Base-by-base conservation (phyloP, 2,329 filamentous ascomycete genomes). In the Hymenoscyphus scutula region DNA sequence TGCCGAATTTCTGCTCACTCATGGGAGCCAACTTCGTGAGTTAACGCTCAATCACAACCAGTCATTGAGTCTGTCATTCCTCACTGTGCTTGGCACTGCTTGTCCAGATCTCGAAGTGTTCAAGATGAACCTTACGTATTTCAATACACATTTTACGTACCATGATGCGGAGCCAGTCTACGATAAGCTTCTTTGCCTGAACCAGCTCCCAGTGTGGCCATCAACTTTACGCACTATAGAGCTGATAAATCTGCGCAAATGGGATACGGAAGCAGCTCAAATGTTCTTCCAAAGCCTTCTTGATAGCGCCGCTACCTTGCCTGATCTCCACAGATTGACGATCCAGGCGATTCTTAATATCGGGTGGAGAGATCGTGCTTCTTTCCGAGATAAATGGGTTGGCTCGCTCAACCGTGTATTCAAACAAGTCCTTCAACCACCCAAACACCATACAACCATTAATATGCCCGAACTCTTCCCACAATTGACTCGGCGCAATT, bases 251-350 rank as follows among this genome's bases (percentile, higher is more conserved):
- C 81, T 97, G 64, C 86, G 91, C 38, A 89, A 91, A 67, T 93
- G 89, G 87, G 82, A 83, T 13, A 81, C 84, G 0, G 81, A 83
- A 37, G 85, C 87, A 0, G 92, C 92, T 0, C 86, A 90, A 69
- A 86, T 85, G 62, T 91, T 97, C 69, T 90, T 97, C 68, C 82
- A 84, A 48, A 95, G 91, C 17, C 79, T 98, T 1, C 83, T 94
- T 25, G 82, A 92, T 62, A 86, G 84, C 57, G 91, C 92, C 0
- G 78, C 82, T 1, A 76, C 82, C 2, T 75, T 98, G 25, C 84
- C 81, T 0, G 78, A 86, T 62, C 81, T 98, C 27, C 87, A 92
- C 8, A 80, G 82, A 53, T 78, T 97, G 11, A 81, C 84, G 1
- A 84, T 97, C 56, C 67, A 90, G 70, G 88, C 89, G 1, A 94